Evolutionary conservation across 2,329 filamentous ascomycete species (phyloP).

Genomic region (Keithomyces neogunnii): DNA sequence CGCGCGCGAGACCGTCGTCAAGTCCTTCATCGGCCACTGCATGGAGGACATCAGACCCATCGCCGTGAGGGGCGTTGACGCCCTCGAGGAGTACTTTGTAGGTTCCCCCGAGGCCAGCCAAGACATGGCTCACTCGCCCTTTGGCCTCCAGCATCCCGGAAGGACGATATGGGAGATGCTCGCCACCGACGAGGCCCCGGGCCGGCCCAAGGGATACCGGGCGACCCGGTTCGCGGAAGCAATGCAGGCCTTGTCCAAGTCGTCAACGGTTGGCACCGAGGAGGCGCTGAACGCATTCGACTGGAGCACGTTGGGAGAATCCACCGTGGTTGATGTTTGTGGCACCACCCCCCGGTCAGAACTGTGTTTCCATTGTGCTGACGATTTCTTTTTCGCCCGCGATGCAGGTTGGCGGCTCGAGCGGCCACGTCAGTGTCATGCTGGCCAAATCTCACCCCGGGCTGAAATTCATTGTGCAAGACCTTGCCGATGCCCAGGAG

Average conservation of each 20-base stretch:
- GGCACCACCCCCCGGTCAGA: background rate
- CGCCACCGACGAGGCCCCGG: constrained; percentile 7
- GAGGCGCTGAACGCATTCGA: constrained; percentile 9
- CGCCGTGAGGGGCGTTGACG: constrained; percentile 13
- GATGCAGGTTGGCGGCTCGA: constrained; percentile 29
- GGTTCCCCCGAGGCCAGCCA: constrained; percentile 21
- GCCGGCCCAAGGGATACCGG: constrained; percentile 3
- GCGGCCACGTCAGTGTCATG: constrained; percentile 27
- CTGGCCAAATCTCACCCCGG: constrained; percentile 14
- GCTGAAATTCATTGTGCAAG: constrained; percentile 33
- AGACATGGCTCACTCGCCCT: constrained; percentile 22
- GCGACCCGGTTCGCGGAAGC: no score
- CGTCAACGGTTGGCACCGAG: constrained; percentile 6
- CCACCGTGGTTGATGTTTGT: constrained; percentile 10
- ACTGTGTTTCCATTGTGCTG: background rate
- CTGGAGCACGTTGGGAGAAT: constrained; percentile 6
- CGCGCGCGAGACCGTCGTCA: constrained; percentile 17
- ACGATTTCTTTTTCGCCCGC: no score
- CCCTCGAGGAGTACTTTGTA: constrained; percentile 20
- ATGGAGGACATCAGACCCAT: constrained; percentile 16
- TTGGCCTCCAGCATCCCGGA: constrained; percentile 16
- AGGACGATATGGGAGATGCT: no score
- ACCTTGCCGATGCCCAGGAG: constrained; percentile 26
- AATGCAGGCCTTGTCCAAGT: constrained; percentile 5
- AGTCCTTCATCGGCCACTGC: constrained; percentile 20